Evolutionary conservation across 2,329 filamentous ascomycete genomes (phyloP).

Genomic region (Harringtonia aguacate): DNA sequence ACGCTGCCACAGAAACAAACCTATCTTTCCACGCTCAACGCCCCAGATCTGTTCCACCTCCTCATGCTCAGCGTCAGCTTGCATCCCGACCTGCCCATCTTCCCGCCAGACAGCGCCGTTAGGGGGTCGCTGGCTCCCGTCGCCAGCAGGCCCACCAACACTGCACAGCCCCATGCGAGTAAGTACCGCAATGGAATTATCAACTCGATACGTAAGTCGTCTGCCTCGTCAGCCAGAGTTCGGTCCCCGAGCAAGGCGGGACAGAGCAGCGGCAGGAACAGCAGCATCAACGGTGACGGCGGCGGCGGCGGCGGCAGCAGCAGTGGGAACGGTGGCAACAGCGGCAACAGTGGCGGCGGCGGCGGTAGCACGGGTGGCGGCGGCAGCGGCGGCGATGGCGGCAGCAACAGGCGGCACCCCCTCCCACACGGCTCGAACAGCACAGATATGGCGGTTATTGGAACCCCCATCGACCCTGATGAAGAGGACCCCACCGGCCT

Average conservation of each 20-base stretch:
- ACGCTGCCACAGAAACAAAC: conserved; percentile 38
- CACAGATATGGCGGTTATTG: not conserved
- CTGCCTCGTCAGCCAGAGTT: not conserved
- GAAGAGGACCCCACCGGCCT: conserved; percentile 13
- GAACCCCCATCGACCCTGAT: conserved; percentile 14
- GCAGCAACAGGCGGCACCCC: too few relatives aligned
- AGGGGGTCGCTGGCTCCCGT: conserved; percentile 12
- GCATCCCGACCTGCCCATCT: conserved; percentile 57
- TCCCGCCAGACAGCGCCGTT: conserved; percentile 25
- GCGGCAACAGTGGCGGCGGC: not conserved
- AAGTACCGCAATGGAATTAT: conserved; percentile 7
- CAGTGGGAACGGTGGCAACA: not conserved
- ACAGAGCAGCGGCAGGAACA: too few relatives aligned
- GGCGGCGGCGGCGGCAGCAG: too few relatives aligned
- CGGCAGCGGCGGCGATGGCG: not conserved
- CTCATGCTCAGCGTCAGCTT: conserved; percentile 50
- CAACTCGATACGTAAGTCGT: conserved; percentile 6
- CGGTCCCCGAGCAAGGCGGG: not conserved
- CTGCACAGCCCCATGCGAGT: conserved; percentile 15
- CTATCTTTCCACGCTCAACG: conserved; percentile 52
- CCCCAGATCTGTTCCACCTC: conserved; percentile 51
- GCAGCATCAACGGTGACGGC: not conserved
- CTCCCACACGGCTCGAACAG: not conserved
- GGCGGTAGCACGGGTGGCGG: not conserved
- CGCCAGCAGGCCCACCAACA: conserved; percentile 1